These are phyloP conservation scores for Fusarium stilboides DNA, from an alignment of 2,329 filamentous ascomycete genomes.

Conservation along the genomic window DNA sequence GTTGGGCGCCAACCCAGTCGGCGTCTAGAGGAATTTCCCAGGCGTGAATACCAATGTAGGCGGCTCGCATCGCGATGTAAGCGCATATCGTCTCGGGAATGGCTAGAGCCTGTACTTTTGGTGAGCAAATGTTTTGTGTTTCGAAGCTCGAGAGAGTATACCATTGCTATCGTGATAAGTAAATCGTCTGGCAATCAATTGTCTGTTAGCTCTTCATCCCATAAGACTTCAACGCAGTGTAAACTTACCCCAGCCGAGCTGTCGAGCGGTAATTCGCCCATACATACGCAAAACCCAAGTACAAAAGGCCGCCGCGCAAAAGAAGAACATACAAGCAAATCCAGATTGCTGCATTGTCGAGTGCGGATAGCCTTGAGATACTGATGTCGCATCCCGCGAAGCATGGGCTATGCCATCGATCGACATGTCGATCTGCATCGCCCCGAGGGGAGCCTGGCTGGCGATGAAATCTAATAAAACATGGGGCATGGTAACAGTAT, in stretches of 20 bases:
- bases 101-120: not conserved
- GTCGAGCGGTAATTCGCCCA: not conserved
- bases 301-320: not conserved
- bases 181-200: not conserved
- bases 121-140: not conserved
- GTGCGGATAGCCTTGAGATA: not conserved
- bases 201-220: not conserved
- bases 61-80: not conserved
- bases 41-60: not conserved
- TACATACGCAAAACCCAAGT: not conserved
- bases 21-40: not conserved
- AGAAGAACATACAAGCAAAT: not conserved
- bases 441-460: not conserved
- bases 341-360: not conserved
- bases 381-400: not conserved
- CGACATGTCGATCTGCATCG: not conserved
- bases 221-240: not conserved
- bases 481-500: not conserved
- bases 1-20: conserved; percentile 15
- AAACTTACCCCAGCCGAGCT: not conserved
- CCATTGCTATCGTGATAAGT: not conserved
- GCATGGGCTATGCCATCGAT: not conserved
- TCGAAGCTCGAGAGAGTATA: not conserved
- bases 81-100: not conserved
- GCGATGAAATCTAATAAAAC: not conserved